A percentile compares a stretch with the other conserved stretches of the same genome.
Conservation (phyloP, 805 yeast species). For the Zygoascus biomembranicola region DNA sequence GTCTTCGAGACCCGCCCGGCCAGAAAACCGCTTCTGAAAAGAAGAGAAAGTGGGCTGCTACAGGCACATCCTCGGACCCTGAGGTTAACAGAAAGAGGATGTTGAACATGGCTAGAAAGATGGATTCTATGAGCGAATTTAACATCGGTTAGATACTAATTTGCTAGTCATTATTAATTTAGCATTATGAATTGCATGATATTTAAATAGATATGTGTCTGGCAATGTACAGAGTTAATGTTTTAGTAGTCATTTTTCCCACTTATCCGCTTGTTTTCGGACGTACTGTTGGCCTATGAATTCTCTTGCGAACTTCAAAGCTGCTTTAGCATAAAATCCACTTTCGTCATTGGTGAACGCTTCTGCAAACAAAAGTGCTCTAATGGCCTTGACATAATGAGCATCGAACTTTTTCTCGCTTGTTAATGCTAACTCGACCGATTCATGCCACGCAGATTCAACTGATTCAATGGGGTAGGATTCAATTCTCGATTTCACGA, state of each 20-base stretch:
- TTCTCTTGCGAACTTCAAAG: conserved; percentile 9
- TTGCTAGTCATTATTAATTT: neutral
- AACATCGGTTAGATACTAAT: neutral
- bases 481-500: conserved; percentile 9
- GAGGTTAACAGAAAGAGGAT: conserved; percentile 3
- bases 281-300: neutral
- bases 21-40: conserved; percentile 33
- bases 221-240: neutral
- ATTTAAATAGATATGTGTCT: neutral
- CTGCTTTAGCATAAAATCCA: conserved; percentile 18
- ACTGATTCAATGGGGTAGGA: conserved; percentile 5
- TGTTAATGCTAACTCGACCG: conserved; percentile 14
- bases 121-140: neutral
- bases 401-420: conserved; percentile 14
- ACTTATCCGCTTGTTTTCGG: neutral
- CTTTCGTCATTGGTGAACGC: conserved; percentile 7
- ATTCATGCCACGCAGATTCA: conserved; percentile 12
- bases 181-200: neutral
- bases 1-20: conserved; percentile 89
- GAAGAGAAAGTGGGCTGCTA: conserved; percentile 15
- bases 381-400: conserved; percentile 17
- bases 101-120: conserved; percentile 27
- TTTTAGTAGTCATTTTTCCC: neutral
- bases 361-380: conserved; percentile 18
- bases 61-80: conserved; percentile 16